Percentiles rank a stretch among this genome's conserved stretches.
Evolutionary conservation across 2,329 filamentous ascomycete genomes (phyloP).

Genomic region (Exophiala viscosa): DNA sequence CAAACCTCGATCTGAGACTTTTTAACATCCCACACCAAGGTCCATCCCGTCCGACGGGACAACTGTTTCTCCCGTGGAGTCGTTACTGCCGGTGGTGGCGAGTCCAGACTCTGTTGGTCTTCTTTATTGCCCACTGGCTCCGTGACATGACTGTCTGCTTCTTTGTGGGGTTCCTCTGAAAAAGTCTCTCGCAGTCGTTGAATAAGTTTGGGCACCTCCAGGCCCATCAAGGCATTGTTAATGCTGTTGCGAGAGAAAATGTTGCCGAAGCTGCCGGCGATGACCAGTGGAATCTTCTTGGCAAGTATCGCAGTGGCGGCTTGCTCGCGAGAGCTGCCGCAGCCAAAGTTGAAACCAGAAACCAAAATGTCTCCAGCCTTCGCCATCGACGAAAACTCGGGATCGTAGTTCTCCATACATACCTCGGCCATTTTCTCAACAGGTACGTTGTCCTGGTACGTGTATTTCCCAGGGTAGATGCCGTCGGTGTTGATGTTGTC

Average conservation of each 20-base stretch:
- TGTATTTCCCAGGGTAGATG: conserved; percentile 77
- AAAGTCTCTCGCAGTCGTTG: conserved; percentile 35
- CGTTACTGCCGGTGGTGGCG: conserved; percentile 44
- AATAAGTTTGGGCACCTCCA: conserved; percentile 38
- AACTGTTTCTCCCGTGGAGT: conserved; percentile 51
- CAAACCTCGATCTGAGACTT: conserved; percentile 66
- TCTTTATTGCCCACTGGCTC: conserved; percentile 44
- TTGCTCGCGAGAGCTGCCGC: conserved; percentile 76
- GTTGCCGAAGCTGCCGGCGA: conserved; percentile 76
- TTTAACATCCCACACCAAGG: conserved; percentile 72
- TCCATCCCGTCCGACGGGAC: conserved; percentile 79
- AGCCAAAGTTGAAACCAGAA: conserved; percentile 83
- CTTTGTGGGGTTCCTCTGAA: conserved; percentile 41
- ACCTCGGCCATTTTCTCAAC: conserved; percentile 78
- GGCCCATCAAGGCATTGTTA: conserved; percentile 39
- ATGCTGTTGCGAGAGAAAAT: conserved; percentile 67
- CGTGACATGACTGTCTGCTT: conserved; percentile 36
- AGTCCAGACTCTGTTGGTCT: conserved; percentile 47
- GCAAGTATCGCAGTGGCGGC: conserved; percentile 83
- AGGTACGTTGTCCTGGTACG: conserved; percentile 77
- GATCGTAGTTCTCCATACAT: conserved; percentile 93
- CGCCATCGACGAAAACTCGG: conserved; percentile 61
- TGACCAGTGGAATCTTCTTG: conserved; percentile 73
- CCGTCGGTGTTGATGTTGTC: conserved; percentile 89
- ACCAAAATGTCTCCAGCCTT: conserved; percentile 76